Evolutionary conservation across 1,284 basidiomycete species (phyloP).

Genomic region (Anthracocystis walkeri): DNA sequence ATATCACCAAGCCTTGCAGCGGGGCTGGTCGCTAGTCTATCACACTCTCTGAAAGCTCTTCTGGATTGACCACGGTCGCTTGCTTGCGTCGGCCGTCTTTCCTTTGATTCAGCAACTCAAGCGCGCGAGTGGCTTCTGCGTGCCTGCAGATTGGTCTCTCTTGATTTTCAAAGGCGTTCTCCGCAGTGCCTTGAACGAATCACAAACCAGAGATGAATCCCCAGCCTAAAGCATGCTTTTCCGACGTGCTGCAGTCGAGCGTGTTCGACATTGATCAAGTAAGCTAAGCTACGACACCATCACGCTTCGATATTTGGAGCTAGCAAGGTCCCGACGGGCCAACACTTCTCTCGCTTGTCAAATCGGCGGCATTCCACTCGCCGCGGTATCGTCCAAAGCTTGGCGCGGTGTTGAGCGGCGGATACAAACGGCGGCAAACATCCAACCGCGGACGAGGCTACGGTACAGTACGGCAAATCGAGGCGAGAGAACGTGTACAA

Average conservation of each 20-base stretch:
- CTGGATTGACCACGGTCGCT: conserved; percentile 16
- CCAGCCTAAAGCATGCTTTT: too few relatives aligned
- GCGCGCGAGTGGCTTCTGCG: background rate
- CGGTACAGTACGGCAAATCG: background rate
- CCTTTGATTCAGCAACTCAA: too few relatives aligned
- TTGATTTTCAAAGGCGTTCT: background rate
- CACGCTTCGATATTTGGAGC: background rate
- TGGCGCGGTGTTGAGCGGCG: conserved; percentile 17
- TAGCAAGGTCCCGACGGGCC: conserved; percentile 8
- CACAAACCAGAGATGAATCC: too few relatives aligned
- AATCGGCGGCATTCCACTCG: conserved; percentile 20
- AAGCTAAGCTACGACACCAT: background rate
- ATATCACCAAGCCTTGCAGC: too few relatives aligned
- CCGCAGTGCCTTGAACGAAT: too few relatives aligned
- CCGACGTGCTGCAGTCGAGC: too few relatives aligned
- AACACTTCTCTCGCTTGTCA: conserved; percentile 8
- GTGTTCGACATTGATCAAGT: background rate
- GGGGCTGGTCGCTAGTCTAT: too few relatives aligned
- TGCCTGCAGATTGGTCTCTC: background rate
- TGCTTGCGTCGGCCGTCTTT: too few relatives aligned
- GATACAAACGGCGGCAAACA: conserved; percentile 17
- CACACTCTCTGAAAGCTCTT: background rate
- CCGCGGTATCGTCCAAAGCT: conserved; percentile 18
- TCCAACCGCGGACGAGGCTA: conserved; percentile 3
- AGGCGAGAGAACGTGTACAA: conserved; percentile 28